Base-by-base conservation (phyloP, 495 filamentous ascomycete genomes). In the Xylaria intraflava region DNA sequence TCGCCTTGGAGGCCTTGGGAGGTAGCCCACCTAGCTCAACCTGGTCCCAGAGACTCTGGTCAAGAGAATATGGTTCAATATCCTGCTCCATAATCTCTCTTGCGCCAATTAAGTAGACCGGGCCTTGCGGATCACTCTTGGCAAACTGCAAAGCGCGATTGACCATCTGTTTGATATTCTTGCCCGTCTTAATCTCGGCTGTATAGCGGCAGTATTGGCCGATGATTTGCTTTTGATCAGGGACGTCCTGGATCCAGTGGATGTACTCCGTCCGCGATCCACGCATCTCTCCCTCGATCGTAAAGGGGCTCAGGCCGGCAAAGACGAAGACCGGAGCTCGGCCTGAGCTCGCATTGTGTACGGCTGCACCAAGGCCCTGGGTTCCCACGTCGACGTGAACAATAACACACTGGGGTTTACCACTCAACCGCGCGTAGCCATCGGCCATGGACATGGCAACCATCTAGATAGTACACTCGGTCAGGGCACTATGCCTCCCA, bases 331-430 rank as follows among this genome's bases (percentile, higher is more conserved):
- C 84, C 0, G 92, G 92, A 1, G 88, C 86, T 29, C 92, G 84
- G 0, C 92, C 91, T 49, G 85, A 86, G 23, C 82, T 86, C 3
- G 92, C 86, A 61, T 97, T 96, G 72, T 97, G 92, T 0, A 97
- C 86, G 3, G 92, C 92, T 0, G 91, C 90, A 22, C 84, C 92
- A 2, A 81, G 63, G 2, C 90, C 91, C 69, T 97, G 92, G 0
- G 92, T 97, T 33, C 92, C 92, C 11, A 97, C 92, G 65, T 97
- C 92, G 49, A 97, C 92, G 67, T 97, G 92, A 3, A 97, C 86
- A 54, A 97, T 92, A 2, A 97, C 91, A 53, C 84, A 87, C 68
- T 97, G 92, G 0, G 90, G 88, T 55, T 89, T 83, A 46, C 83
- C 80, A 17, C 90, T 95, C 6, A 91, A 69, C 42, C 91, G 88